These are phyloP conservation scores for Plasmodium adleri DNA, from an alignment of 169 alveolate genomes.

Conservation along the genomic window DNA sequence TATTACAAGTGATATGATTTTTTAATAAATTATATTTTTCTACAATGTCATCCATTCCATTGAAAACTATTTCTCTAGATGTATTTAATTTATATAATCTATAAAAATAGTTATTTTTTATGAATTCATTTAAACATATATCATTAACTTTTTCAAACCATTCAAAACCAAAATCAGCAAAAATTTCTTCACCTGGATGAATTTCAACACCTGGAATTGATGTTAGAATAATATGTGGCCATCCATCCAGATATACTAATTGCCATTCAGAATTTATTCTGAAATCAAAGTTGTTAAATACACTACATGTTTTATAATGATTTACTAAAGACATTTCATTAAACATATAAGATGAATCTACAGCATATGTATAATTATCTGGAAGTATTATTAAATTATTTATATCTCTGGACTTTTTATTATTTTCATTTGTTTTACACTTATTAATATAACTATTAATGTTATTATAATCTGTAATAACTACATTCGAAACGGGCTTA, in stretches of 20 bases:
- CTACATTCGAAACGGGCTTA: not conserved
- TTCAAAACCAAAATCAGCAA: conserved; percentile 93
- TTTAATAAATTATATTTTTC: conserved; percentile 69
- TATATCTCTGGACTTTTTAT: conserved; percentile 63
- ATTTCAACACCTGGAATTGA: conserved; percentile 88
- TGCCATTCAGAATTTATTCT: conserved; percentile 93
- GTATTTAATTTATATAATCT: conserved; percentile 48
- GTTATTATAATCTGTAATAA: not conserved
- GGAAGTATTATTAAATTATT: conserved; percentile 85
- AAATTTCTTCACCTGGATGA: conserved; percentile 92
- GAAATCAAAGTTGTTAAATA: conserved; percentile 88
- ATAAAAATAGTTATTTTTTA: conserved; percentile 42
- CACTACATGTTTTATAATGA: conserved; percentile 88
- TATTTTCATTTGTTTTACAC: not conserved
- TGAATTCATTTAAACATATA: conserved; percentile 75
- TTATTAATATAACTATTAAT: not conserved
- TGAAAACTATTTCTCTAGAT: conserved; percentile 25
- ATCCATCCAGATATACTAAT: conserved; percentile 89
- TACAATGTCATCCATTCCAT: conserved; percentile 56
- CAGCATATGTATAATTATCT: conserved; percentile 87
- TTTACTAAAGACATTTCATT: conserved; percentile 92
- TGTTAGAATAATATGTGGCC: conserved; percentile 92
- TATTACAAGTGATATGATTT: conserved; percentile 63
- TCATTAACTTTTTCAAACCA: conserved; percentile 92
- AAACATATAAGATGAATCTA: conserved; percentile 90